phyloP scores from a whole-genome alignment of 106 monocot species.

The Acanthochlamys bracteata region DNA sequence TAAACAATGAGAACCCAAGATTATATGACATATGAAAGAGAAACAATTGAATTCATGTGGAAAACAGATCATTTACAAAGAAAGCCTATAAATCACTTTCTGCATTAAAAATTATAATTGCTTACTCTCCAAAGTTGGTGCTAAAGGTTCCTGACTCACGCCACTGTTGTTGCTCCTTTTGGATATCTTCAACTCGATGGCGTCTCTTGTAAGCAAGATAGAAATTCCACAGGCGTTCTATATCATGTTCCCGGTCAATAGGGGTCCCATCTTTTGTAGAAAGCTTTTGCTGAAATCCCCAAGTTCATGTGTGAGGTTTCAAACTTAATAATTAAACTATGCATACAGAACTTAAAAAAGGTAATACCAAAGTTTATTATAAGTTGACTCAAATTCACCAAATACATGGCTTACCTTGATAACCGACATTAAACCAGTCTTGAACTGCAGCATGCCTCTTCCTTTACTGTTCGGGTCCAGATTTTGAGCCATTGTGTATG shows the following conservation, averaged over 20 bases:
- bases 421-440: slow-evolving; percentile 92
- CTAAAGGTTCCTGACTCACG: slow-evolving; percentile 80
- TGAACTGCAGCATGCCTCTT: slow-evolving; percentile 92
- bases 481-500: slow-evolving; percentile 84
- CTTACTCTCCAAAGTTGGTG: slow-evolving; percentile 56
- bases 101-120: no score
- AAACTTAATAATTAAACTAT: no score
- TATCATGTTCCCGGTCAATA: slow-evolving; percentile 64
- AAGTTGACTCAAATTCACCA: no score
- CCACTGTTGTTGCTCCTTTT: slow-evolving; percentile 53
- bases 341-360: background rate
- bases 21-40: background rate
- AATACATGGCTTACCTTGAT: no score
- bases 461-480: slow-evolving; percentile 93
- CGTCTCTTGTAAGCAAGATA: slow-evolving; percentile 63
- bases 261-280: slow-evolving; percentile 56
- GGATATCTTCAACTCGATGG: slow-evolving; percentile 65
- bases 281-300: slow-evolving; percentile 89
- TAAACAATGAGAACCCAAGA: background rate
- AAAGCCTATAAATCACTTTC: no score
- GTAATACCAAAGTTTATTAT: no score
- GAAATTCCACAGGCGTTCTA: slow-evolving; percentile 76
- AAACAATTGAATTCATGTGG: background rate
- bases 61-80: no score
- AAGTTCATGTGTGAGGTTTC: no score